Evolutionary conservation across 2,329 filamentous ascomycete genomes (phyloP), one percentile per base, ranked within the genome.

Genomic region (Huntiella abstrusa): DNA sequence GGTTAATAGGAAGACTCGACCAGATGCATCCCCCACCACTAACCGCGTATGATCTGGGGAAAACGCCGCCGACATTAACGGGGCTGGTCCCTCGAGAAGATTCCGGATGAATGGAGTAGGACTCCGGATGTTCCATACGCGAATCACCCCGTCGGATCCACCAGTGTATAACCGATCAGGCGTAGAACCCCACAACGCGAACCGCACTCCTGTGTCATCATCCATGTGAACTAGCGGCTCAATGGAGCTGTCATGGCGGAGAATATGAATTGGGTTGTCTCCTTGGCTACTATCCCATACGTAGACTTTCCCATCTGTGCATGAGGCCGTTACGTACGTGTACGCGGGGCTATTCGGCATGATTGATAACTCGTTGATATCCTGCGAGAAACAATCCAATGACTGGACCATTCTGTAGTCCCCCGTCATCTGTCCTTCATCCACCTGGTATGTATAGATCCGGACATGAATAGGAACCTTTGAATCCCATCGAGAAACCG

Each of bases 161-260:
- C 75, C 75, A 0, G 74, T 78, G 52, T 79, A 80, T 38, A 80
- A 66, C 0, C 74, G 65, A 46, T 75, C 70, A 0, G 63, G 56
- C 0, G 67, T 70, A 12, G 62, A 65, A 1, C 72, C 75, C 75
- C 75, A 80, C 3, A 73, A 68, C 0, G 68, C 69, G 52, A 80
- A 78, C 54, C 77, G 78, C 37, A 78, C 71, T 2, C 75, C 75
- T 0, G 70, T 69, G 49, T 79, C 75, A 43, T 73, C 71, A 6
- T 62, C 59, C 48, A 75, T 71, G 34, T 72, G 64, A 3, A 62
- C 55, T 33, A 64, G 59, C 28, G 62, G 59, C 10, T 65, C 62
- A 2, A 64, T 52, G 0, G 60, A 64, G 34, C 59, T 58, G 7
- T 69, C 73, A 51, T 80, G 75, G 5, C 60, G 52, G 0, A 80